Percentiles rank a stretch among this genome's conserved stretches.
Evolutionary conservation across 1,284 basidiomycete species (phyloP).

Genomic region (Sporisorium exsertum): DNA sequence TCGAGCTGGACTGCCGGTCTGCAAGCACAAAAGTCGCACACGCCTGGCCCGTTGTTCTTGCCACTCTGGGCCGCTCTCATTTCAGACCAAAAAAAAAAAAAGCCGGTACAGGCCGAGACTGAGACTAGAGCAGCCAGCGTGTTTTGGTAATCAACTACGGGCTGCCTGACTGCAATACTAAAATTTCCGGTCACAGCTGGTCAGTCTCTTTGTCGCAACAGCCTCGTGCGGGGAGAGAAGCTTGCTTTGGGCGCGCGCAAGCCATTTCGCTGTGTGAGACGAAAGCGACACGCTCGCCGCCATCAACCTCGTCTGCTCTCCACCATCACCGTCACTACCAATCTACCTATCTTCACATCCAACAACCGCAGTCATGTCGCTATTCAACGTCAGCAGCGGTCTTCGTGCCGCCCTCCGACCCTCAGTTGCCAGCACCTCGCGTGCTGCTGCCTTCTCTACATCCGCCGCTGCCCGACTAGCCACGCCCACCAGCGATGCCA

Average conservation of each 20-base stretch:
- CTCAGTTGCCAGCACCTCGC: conserved; percentile 33
- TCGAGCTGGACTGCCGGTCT: not conserved
- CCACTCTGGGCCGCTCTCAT: too few relatives aligned
- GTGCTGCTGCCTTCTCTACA: conserved; percentile 56
- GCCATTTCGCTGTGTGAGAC: not conserved
- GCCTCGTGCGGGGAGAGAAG: conserved; percentile 3
- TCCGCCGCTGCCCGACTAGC: conserved; percentile 58
- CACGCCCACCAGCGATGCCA: conserved; percentile 59
- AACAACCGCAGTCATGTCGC: conserved; percentile 29
- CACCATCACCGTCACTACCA: conserved; percentile 14
- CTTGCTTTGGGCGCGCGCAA: conserved; percentile 11
- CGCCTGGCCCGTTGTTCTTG: not conserved
- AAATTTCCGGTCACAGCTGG: conserved; percentile 8
- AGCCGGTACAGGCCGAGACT: conserved; percentile 32
- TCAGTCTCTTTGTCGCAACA: conserved; percentile 13
- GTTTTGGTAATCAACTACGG: conserved; percentile 44
- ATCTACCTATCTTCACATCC: not conserved
- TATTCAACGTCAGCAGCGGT: conserved; percentile 43
- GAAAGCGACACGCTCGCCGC: conserved; percentile 1
- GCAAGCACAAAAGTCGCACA: not conserved
- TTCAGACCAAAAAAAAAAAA: too few relatives aligned
- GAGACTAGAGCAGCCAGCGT: conserved; percentile 15
- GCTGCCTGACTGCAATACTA: not conserved
- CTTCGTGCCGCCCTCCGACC: conserved; percentile 45
- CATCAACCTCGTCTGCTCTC: not conserved